phyloP scores from a whole-genome alignment of 2,329 filamentous ascomycete species.

The Ceratocystis diversiconidia region DNA sequence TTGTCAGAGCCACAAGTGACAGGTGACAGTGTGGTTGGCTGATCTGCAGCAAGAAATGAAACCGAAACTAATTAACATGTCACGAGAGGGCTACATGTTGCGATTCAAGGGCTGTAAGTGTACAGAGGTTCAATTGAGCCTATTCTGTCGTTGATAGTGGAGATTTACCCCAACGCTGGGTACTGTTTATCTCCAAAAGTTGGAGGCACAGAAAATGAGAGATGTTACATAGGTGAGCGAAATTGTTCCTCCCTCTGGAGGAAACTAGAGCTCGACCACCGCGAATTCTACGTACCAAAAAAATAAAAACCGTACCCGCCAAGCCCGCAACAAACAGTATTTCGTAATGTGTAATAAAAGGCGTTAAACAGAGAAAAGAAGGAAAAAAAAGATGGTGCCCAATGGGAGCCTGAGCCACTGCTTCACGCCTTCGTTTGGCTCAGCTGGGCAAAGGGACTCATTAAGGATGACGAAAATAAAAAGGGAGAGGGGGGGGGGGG shows the following conservation, averaged over 20 bases:
- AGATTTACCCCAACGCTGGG: background rate
- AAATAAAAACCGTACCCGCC: background rate
- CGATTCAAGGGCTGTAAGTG: background rate
- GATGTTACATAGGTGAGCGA: background rate
- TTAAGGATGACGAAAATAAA: background rate
- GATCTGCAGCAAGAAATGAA: background rate
- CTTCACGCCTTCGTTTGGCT: background rate
- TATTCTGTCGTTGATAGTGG: slow-evolving; percentile 3
- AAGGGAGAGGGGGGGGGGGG: background rate
- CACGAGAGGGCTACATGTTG: background rate
- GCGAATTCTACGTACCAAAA: background rate
- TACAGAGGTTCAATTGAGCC: slow-evolving; percentile 7
- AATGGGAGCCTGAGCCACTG: background rate
- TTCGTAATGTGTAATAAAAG: background rate
- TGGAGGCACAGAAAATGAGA: background rate
- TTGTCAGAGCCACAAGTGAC: background rate
- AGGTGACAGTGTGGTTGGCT: background rate
- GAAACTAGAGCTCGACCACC: background rate
- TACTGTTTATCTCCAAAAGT: background rate
- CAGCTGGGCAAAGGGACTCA: background rate
- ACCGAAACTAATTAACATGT: background rate
- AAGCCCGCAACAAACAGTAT: background rate
- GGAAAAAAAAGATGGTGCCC: background rate
- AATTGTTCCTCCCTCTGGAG: background rate
- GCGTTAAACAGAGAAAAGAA: background rate